Evolutionary conservation across 129 eudicot genomes (phyloP).

Genomic region (Daucus carota): DH1_v3.0 NC_030385.2:46938001-46938500

Average conservation of each 20-base stretch:
- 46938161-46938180: neutral
- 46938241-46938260: neutral
- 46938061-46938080: neutral
- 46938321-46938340: neutral
- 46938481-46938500: conserved; percentile 85
- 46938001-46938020: neutral
- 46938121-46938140: neutral
- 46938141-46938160: neutral
- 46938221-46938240: too few relatives aligned
- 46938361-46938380: neutral
- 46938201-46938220: too few relatives aligned
- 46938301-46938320: too few relatives aligned
- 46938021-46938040: neutral
- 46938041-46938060: neutral
- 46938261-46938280: neutral
- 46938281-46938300: neutral
- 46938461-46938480: conserved; percentile 96
- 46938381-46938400: neutral
- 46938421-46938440: neutral
- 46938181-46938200: neutral
- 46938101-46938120: neutral
- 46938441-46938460: conserved; percentile 41
- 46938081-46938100: neutral
- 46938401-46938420: neutral
- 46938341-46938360: neutral